These are phyloP conservation scores for Claviceps pazoutovae DNA, from an alignment of 2,329 filamentous ascomycete genomes.

Conservation along the genomic window DNA sequence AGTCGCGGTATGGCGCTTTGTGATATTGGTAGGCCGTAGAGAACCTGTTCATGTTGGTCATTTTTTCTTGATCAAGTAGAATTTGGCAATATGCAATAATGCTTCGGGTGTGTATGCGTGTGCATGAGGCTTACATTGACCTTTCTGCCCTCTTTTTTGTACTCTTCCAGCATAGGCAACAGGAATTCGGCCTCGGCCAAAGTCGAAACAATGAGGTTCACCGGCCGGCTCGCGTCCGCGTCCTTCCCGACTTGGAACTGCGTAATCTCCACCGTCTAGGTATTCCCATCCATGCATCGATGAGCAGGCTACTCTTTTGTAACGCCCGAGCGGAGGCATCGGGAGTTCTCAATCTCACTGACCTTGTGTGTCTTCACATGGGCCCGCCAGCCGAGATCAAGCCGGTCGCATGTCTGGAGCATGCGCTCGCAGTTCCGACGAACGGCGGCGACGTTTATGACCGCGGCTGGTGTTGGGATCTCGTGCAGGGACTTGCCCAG, in stretches of 20 bases:
- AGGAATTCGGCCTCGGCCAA: constrained; percentile 60
- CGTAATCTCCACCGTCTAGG: constrained; percentile 50
- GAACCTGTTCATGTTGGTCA: constrained; percentile 28
- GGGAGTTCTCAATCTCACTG: constrained; percentile 1
- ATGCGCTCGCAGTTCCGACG: constrained; percentile 56
- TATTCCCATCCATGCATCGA: constrained; percentile 2
- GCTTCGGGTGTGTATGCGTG: neutral
- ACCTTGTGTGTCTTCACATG: constrained; percentile 81
- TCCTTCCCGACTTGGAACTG: constrained; percentile 53
- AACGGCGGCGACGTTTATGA: constrained; percentile 55
- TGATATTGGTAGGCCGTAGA: constrained; percentile 60
- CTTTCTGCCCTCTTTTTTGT: constrained; percentile 34
- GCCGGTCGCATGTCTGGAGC: constrained; percentile 44
- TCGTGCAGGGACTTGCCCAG: constrained; percentile 46
- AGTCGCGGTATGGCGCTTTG: constrained; percentile 47
- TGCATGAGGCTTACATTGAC: constrained; percentile 38
- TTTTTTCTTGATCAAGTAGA: neutral
- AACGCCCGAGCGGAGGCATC: neutral
- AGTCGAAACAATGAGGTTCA: constrained; percentile 59
- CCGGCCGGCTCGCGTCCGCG: constrained; percentile 25
- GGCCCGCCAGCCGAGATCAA: constrained; percentile 55
- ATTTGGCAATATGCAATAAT: neutral
- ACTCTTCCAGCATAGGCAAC: constrained; percentile 43
- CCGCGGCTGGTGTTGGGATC: constrained; percentile 50
- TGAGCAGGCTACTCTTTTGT: constrained; percentile 1